Evolutionary conservation across 768 basidiomycete genomes (phyloP), one percentile per base, ranked within the genome.

Genomic region (Phanerodontia chrysosporium): DNA sequence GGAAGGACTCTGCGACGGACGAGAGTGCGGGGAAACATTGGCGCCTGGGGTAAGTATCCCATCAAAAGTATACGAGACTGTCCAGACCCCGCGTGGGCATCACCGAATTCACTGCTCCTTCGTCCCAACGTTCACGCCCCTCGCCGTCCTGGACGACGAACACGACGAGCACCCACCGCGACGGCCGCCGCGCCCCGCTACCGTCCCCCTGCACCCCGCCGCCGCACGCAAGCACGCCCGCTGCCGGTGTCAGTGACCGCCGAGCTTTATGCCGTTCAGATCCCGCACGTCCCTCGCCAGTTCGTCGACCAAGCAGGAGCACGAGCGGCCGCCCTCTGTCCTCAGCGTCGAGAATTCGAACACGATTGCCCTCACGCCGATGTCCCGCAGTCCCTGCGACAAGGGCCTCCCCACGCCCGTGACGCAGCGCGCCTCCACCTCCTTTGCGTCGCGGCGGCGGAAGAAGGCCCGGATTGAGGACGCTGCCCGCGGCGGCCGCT

Each of bases 401-500:
- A 22, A 24, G 22, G 45, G 44, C n/a, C 29, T 57, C 45, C 55
- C 55, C 21, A 42, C 27, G 3, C 55, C 53, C n/a, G 53, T 55
- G 5, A 25, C 24, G 13, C 53, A 55, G 18, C 46, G 24, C 21
- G 46, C 21, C 22, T 21, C 51, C 12, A 10, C 55, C 21, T 9
- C 21, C 42, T 21, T 24, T 9, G 10, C 44, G 24, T 55, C 54
- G 45, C 45, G 24, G 9, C 36, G 49, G 22, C 29, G 55, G 22
- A 54, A 59, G 52, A 54, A 39, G 44, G 24, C 51, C 2, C 36
- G 58, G 29, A 55, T 59, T 9, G 58, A 39, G 45, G 29, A 35
- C 29, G 7, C 1, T 29, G 49, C 32, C 7, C 32, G 36, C 3
- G 35, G 3, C 21, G 42, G 30, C 24, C 51, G 62, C 29, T 42